Conservation (phyloP, 371 early-diverging fungal genomes). For the Mortierella sp. region DNA sequence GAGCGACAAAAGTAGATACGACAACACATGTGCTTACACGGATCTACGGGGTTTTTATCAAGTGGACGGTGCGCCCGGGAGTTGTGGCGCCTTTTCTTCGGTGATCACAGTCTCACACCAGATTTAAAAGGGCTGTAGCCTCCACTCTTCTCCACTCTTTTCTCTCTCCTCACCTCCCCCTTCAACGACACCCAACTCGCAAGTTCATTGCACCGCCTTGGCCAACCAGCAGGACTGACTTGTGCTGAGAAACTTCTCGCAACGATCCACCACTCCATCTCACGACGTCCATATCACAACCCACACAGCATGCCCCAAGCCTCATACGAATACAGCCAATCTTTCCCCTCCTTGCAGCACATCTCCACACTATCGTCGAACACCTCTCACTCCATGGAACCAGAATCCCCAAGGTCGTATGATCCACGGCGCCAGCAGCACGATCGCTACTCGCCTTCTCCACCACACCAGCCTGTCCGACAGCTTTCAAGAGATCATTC, state of each 20-base stretch:
- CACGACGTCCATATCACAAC: background rate
- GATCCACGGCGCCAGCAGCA: constrained; percentile 5
- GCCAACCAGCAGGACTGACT: background rate
- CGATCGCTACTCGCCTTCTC: constrained; percentile 1
- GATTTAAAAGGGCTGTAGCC: constrained; percentile 3
- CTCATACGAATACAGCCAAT: background rate
- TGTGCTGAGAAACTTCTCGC: background rate
- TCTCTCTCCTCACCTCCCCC: background rate
- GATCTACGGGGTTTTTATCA: constrained; percentile 4
- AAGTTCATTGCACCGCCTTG: background rate
- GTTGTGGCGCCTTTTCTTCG: no score
- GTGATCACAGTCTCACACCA: no score
- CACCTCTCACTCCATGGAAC: background rate
- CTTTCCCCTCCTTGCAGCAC: background rate
- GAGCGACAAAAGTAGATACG: no score
- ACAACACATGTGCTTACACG: constrained; percentile 2
- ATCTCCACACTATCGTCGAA: background rate
- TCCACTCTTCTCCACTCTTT: background rate
- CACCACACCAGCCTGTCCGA: background rate
- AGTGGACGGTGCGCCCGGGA: background rate
- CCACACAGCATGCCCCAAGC: background rate
- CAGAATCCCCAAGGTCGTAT: constrained; percentile 8
- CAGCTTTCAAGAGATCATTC: constrained; percentile 2
- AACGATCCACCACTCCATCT: background rate
- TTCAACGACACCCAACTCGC: background rate